These are phyloP conservation scores for Dysphania ambrosioides DNA, from an alignment of 148 eudicot species.

Conservation along the genomic window DNA sequence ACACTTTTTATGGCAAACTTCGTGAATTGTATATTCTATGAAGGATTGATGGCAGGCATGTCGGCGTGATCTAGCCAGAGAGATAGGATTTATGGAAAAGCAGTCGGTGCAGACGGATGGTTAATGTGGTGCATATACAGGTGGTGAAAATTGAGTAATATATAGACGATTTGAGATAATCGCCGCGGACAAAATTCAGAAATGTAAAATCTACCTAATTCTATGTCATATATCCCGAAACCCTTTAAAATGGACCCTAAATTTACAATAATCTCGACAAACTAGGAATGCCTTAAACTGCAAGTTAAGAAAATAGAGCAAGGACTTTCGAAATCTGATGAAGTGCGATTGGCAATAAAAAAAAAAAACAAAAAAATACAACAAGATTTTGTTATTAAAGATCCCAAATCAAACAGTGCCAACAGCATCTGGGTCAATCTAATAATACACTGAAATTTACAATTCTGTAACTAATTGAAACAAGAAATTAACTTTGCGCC, in stretches of 20 bases:
- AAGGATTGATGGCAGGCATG: too few relatives aligned
- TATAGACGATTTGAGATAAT: too few relatives aligned
- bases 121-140: too few relatives aligned
- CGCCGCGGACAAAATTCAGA: too few relatives aligned
- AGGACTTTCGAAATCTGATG: background rate
- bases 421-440: conserved; percentile 7
- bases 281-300: background rate
- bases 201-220: too few relatives aligned
- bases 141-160: too few relatives aligned
- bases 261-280: background rate
- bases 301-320: background rate
- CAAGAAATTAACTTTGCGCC: conserved; percentile 12
- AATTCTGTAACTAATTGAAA: conserved; percentile 23
- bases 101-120: too few relatives aligned
- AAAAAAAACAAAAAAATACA: background rate
- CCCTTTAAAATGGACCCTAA: background rate
- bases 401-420: conserved; percentile 12
- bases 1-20: too few relatives aligned
- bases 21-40: too few relatives aligned
- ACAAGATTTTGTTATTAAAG: conserved; percentile 3
- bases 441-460: conserved; percentile 30
- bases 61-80: too few relatives aligned
- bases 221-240: background rate
- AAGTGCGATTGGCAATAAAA: too few relatives aligned
- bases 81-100: too few relatives aligned